phyloP scores from a whole-genome alignment of 768 basidiomycete species.

The Botryobasidium botryosum region DNA sequence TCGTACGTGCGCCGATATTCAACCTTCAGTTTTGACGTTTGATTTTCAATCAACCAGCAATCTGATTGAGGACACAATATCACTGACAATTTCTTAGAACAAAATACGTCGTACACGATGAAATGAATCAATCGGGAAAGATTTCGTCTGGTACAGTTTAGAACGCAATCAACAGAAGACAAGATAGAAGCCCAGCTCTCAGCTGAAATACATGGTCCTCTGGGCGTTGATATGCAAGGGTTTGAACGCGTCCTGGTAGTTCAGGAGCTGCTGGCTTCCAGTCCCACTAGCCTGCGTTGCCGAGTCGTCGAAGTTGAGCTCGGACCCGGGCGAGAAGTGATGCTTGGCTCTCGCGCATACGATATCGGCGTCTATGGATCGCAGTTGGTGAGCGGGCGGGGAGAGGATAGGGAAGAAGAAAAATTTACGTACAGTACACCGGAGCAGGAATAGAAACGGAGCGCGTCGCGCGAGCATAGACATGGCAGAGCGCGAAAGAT shows the following conservation, averaged over 20 bases:
- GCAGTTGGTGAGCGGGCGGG: neutral
- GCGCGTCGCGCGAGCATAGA: slow-evolving; percentile 64
- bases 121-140: too few relatives aligned
- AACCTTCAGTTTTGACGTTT: too few relatives aligned
- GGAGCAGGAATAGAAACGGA: slow-evolving; percentile 73
- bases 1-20: too few relatives aligned
- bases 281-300: neutral
- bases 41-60: too few relatives aligned
- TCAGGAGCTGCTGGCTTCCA: neutral
- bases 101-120: too few relatives aligned
- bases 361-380: slow-evolving; percentile 10
- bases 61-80: too few relatives aligned
- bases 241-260: neutral
- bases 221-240: neutral
- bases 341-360: slow-evolving; percentile 11
- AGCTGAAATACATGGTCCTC: neutral
- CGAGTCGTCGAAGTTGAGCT: neutral
- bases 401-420: neutral
- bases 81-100: too few relatives aligned
- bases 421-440: slow-evolving; percentile 45
- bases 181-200: neutral
- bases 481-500: slow-evolving; percentile 63
- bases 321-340: slow-evolving; percentile 1
- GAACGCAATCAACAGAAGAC: neutral
- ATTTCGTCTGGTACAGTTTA: neutral